Base-by-base conservation (phyloP, 139 green algal genomes). In the Parachlorella kessleri region DNA sequence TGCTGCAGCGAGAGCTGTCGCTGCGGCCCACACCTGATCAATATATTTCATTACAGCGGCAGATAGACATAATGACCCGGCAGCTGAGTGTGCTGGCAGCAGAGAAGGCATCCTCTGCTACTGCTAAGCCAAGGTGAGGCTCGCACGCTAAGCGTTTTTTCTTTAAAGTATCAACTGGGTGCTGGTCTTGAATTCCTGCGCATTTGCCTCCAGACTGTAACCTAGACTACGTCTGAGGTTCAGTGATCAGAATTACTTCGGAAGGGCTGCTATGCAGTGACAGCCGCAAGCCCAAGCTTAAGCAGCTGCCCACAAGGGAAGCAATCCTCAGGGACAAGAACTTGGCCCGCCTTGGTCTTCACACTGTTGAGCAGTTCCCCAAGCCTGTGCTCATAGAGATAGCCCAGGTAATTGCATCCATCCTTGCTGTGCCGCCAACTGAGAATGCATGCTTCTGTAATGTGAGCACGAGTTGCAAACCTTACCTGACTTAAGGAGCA, bases 51-150 rank as follows among this genome's bases (percentile, higher is more conserved):
- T 81, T 92, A 18, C 77, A 85, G 79, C 83, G 89, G 14, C 90
- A 95, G 81, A 73, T 93, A 36, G 82, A 90, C n/a, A 85, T 93
- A 39, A 83, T 95, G 72, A 84, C 93, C 81, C 82, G 85, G n/a
- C 84, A 87, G 66, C 72, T 92, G n/a, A 26, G 74, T 2, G 48
- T 72, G 23, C 63, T 83, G 7, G 63, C 41, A 10, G 79, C 67
- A 10, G 76, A 72, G 55, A 48, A 68, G 70, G 55, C 68, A 30
- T n/a, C 42, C n/a, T n/a, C n/a, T n/a, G n/a, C n/a, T n/a, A n/a
- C n/a, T n/a, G n/a, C n/a, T n/a, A n/a, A n/a, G n/a, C n/a, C n/a
- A n/a, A n/a, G n/a, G n/a, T n/a, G n/a, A n/a, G n/a, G n/a, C n/a
- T n/a, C n/a, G n/a, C n/a, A n/a, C n/a, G n/a, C n/a, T n/a, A n/a